Evolutionary conservation across 2,329 filamentous ascomycete genomes (phyloP).

Genomic region (Stemphylium vesicarium): DNA sequence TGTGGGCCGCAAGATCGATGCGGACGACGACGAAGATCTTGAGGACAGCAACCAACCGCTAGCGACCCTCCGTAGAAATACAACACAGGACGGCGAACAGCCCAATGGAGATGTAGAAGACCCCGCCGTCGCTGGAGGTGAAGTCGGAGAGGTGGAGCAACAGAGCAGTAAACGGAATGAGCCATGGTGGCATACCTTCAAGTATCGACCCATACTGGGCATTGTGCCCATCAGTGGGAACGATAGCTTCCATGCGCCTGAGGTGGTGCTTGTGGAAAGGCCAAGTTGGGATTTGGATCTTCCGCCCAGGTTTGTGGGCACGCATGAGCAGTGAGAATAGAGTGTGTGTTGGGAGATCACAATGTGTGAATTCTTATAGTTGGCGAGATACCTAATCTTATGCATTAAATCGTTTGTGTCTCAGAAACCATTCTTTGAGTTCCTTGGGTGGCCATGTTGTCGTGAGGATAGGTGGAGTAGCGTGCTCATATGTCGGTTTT

Average conservation of each 20-base stretch:
- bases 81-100: conserved; percentile 27
- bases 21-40: conserved; percentile 29
- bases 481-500: no score
- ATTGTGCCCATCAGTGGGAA: conserved; percentile 61
- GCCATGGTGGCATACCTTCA: conserved; percentile 80
- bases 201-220: conserved; percentile 92
- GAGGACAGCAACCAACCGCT: conserved; percentile 43
- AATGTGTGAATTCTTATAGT: background rate
- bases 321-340: conserved; percentile 37
- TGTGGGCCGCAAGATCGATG: conserved; percentile 31
- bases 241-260: conserved; percentile 58
- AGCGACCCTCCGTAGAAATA: conserved; percentile 33
- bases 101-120: conserved; percentile 24
- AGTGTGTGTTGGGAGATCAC: background rate
- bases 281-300: conserved; percentile 83
- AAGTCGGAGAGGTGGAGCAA: conserved; percentile 27
- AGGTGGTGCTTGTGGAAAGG: conserved; percentile 88
- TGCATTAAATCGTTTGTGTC: no score
- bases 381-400: no score
- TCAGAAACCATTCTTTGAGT: no score
- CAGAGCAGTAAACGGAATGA: conserved; percentile 24
- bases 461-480: no score
- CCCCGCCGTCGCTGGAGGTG: conserved; percentile 16
- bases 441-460: no score
- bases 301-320: conserved; percentile 65